A percentile compares a stretch with the other conserved stretches of the same genome.
phyloP scores from a whole-genome alignment of 2,329 filamentous ascomycete genomes.

The Arthrobotrys pseudoclavata region DNA sequence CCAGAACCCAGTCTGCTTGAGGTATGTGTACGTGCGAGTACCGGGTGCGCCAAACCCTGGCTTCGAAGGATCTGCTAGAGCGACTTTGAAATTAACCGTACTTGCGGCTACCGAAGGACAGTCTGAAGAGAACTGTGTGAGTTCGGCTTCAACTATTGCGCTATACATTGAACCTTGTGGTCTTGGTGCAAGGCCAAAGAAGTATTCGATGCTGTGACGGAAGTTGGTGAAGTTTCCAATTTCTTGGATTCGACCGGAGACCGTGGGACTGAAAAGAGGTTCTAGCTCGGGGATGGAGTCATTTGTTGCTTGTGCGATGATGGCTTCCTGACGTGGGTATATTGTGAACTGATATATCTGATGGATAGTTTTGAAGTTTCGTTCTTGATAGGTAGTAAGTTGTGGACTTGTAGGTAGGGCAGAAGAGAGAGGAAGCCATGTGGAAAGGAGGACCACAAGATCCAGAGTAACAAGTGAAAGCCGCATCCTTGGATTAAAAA shows the following conservation, averaged over 20 bases:
- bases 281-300: conserved; percentile 64
- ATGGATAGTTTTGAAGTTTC: conserved; percentile 64
- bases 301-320: conserved; percentile 64
- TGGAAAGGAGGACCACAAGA: conserved; percentile 5
- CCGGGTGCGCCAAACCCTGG: conserved; percentile 45
- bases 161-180: conserved; percentile 14
- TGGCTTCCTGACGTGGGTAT: conserved; percentile 66
- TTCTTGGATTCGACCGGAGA: conserved; percentile 67
- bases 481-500: background rate
- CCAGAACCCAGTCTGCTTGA: conserved; percentile 69
- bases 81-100: conserved; percentile 39
- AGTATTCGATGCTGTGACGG: conserved; percentile 67
- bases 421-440: background rate
- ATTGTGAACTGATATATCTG: conserved; percentile 67
- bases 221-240: conserved; percentile 68
- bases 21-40: conserved; percentile 62
- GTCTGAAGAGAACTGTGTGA: conserved; percentile 44
- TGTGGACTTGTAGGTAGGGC: background rate
- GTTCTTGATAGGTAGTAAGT: conserved; percentile 9
- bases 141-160: conserved; percentile 16
- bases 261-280: conserved; percentile 66
- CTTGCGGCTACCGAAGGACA: conserved; percentile 45
- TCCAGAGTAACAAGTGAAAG: background rate
- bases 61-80: conserved; percentile 38
- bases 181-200: conserved; percentile 46